Base-by-base conservation (phyloP, 2,329 filamentous ascomycete species). In the Trichoderma atrobrunneum region DNA sequence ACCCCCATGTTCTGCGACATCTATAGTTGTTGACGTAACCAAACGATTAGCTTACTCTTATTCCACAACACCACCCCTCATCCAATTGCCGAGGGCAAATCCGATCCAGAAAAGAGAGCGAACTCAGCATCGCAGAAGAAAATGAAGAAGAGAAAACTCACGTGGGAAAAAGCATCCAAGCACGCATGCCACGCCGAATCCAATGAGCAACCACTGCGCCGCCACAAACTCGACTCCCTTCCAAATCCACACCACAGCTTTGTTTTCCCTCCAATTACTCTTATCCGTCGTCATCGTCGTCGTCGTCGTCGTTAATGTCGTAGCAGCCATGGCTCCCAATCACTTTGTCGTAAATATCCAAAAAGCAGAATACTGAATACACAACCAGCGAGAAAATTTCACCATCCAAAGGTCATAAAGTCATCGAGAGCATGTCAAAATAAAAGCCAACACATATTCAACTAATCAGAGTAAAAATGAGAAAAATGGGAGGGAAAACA, bases 121-220 rank as follows among this genome's bases (percentile, higher is more conserved):
- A 36, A 36, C 2, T 1, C 32, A 48, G 18, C 24, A 63, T 28
- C 21, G 16, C 10, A 36, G 34, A 36, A 56, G n/a, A 32, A 39
- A 39, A 63, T 32, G 16, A 61, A 28, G 12, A 32, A 71, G 30
- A 36, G 7, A 43, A 21, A 54, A 78, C 83, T 76, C 77, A 85
- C 84, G 76, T 1, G 84, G 84, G 70, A 83, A 85, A 36, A 80
- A 79, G 57, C 84, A 84, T 2, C 80, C 84, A 54, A 86, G 76
- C 21, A 89, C 75, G 86, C 84, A 78, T 81, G 83, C 80, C 82
- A 88, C 73, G 1, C 83, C 87, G 75, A 92, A 89, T 21, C 86
- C 88, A 71, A 92, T 85, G 21, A 92, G 83, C 71, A 92, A 87
- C 88, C 90, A 92, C 81, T 92, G 90, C 70, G 87, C 85, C 64